Base-by-base conservation (phyloP, 805 yeast genomes). In the Saturnispora gosingensis region DNA sequence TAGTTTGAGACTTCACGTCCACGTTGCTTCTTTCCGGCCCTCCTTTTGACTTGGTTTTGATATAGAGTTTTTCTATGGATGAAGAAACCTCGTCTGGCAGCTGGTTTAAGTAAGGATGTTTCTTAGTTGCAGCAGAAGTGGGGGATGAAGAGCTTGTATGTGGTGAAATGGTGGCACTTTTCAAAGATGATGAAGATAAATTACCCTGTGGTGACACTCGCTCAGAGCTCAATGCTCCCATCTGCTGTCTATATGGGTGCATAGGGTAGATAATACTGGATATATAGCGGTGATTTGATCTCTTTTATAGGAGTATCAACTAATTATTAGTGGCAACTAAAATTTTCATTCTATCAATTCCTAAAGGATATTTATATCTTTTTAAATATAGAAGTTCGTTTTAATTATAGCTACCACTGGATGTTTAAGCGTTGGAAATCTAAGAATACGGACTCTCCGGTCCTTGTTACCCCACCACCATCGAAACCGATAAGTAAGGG, bases 81-180 rank as follows among this genome's bases (percentile, higher is more conserved):
- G 43, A 52, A 2, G 54, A 45, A 7, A 55, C 18, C 20, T 43
- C 45, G 4, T 49, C 10, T 4, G 58, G 58, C 42, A 56, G 46
- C 3, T 53, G 56, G 8, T 38, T 46, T n/a, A 55, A 30, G 36
- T 44, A 55, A 1, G 58, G 58, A 27, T 55, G 58, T 16, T 48
- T 18, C 35, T 35, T 43, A n/a, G 22, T 44, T 3, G 40, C 25
- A 38, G 24, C 25, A 38, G 25, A 16, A 20, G 42, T 18, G 9
- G 20, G 20, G n/a, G 42, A 20, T 8, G 24, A 38, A 18, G 42
- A 38, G 5, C 22, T 38, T 11, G 20, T 18, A 38, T 38, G 42
- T 18, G 25, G 42, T 18, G 42, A 38, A 16, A 38, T 18, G 22
- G 42, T 18, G 15, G 42, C 11, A 38, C 15, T 11, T 38, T 38